phyloP scores from a whole-genome alignment of 164 flowering plant genomes.

The Hamamelis virginiana region DNA sequence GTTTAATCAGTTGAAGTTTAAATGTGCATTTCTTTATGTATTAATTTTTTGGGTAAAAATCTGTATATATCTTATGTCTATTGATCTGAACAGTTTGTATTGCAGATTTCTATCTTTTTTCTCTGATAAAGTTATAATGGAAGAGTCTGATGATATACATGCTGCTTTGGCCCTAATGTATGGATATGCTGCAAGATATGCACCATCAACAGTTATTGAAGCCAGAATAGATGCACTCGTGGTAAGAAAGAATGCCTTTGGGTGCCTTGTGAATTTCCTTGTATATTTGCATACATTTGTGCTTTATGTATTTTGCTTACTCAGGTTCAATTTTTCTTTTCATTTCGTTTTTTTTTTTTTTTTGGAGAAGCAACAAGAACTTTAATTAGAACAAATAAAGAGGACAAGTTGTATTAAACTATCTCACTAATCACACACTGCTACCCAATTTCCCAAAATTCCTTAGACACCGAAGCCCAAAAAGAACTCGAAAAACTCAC shows the following conservation, averaged over 20 bases:
- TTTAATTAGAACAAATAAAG: too few species aligned
- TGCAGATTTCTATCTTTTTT: conserved; percentile 79
- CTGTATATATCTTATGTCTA: not conserved
- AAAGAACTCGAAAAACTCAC: too few species aligned
- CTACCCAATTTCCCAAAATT: too few species aligned
- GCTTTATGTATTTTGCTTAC: not conserved
- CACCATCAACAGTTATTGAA: conserved; percentile 95
- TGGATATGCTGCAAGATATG: conserved; percentile 99
- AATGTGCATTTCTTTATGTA: not conserved
- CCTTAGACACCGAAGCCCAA: too few species aligned
- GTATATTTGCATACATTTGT: not conserved
- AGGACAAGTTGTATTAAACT: too few species aligned
- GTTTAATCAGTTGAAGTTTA: too few species aligned
- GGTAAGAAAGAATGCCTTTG: conserved; percentile 40
- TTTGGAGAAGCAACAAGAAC: too few species aligned
- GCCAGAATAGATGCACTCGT: conserved; percentile 98
- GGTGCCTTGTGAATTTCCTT: conserved; percentile 1
- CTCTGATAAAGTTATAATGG: conserved; percentile 44
- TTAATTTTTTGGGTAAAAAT: not conserved
- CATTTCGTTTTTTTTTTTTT: too few species aligned
- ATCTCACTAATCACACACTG: too few species aligned
- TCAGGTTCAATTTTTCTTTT: too few species aligned
- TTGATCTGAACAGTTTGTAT: conserved; percentile 11
- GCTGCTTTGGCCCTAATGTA: conserved; percentile 99
- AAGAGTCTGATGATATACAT: conserved; percentile 93